Evolutionary conservation across 306 rosid genomes (phyloP).

Genomic region (Sechiopsis laciniata): DNA sequence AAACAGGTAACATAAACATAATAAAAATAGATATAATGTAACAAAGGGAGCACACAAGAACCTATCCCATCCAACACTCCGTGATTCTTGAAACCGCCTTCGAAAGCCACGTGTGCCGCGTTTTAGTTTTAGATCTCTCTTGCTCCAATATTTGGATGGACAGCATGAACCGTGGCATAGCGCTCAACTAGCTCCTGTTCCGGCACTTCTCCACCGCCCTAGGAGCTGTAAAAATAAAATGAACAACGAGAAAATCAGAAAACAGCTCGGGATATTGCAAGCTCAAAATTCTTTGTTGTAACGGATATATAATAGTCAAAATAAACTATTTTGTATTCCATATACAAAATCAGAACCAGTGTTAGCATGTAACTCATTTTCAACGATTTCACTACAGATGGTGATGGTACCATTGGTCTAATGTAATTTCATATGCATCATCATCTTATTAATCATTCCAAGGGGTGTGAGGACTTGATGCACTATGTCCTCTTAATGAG

Average conservation of each 20-base stretch:
- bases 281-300: not conserved
- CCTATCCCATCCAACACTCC: slow-evolving; percentile 37
- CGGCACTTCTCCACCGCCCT: slow-evolving; percentile 66
- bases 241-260: not conserved
- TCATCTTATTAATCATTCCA: not conserved
- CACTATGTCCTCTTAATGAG: not conserved
- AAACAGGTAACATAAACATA: slow-evolving; percentile 27
- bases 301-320: not conserved
- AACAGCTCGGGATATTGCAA: not conserved
- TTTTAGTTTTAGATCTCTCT: not conserved
- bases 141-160: slow-evolving; percentile 30
- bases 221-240: slow-evolving; percentile 51
- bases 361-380: not conserved
- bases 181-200: slow-evolving; percentile 47
- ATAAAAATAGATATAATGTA: slow-evolving; percentile 7
- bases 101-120: slow-evolving; percentile 8
- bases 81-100: slow-evolving; percentile 25
- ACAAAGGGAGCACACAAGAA: slow-evolving; percentile 24
- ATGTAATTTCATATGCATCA: slow-evolving; percentile 2
- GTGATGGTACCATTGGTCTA: not conserved
- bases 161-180: slow-evolving; percentile 21
- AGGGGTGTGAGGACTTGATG: not conserved
- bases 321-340: not conserved
- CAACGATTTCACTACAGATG: too few species aligned
- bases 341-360: not conserved